phyloP scores from a whole-genome alignment of 2,329 filamentous ascomycete genomes.

The Emergomyces orientalis region DNA sequence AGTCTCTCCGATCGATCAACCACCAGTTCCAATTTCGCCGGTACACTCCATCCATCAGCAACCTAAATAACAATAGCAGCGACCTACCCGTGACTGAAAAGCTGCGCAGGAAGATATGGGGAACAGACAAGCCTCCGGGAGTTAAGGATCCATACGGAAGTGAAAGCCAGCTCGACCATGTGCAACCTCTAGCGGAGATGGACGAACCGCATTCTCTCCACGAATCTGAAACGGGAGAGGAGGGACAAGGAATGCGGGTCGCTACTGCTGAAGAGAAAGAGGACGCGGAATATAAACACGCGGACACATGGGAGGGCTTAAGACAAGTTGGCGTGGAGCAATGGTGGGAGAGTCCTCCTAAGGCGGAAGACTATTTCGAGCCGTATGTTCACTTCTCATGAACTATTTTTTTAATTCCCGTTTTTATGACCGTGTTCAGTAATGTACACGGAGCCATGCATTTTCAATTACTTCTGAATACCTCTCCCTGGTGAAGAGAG shows the following conservation, averaged over 20 bases:
- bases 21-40: constrained; percentile 24
- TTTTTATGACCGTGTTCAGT: background rate
- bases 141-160: constrained; percentile 41
- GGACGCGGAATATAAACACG: constrained; percentile 35
- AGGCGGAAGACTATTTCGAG: constrained; percentile 31
- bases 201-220: constrained; percentile 7
- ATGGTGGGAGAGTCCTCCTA: constrained; percentile 32
- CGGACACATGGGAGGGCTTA: constrained; percentile 45
- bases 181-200: constrained; percentile 17
- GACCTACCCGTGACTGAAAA: constrained; percentile 36
- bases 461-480: background rate
- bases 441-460: background rate
- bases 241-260: background rate
- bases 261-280: constrained; percentile 9
- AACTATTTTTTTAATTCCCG: background rate
- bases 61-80: background rate
- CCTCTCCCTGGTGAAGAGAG: background rate
- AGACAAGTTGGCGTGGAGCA: constrained; percentile 45
- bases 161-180: constrained; percentile 27
- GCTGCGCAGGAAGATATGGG: constrained; percentile 42
- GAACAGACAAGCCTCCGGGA: constrained; percentile 42
- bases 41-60: constrained; percentile 12
- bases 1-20: constrained; percentile 20
- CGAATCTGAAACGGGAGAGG: background rate
- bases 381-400: constrained; percentile 29